Base-by-base conservation (phyloP, 176 grass and related monocot genomes). In the Lolium perenne region DNA sequence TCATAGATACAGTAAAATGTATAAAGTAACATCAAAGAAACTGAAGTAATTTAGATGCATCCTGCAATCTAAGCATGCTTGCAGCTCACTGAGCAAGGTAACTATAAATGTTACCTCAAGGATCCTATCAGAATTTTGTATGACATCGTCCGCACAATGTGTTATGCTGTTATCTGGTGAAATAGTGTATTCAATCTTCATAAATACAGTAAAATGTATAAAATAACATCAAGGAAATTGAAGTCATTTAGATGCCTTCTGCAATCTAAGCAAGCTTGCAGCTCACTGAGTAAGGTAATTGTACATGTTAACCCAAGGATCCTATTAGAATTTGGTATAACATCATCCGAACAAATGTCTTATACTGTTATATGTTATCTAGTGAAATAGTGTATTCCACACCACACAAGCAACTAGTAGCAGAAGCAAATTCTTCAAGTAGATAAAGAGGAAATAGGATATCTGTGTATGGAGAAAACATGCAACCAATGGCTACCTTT, bases 221-320 rank as follows among this genome's bases (percentile, higher is more conserved):
- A 9, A 25, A 51, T 4, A 51, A 17, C 7, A 23, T 74, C 46
- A 74, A 16, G 8, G 15, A 29, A 41, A 61, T 63, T 54, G 11
- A 63, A 82, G 5, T 4, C 46, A 6, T 78, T 79, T 74, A 48
- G 9, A 22, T 55, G 46, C 13, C 55, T 78, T 45, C 21, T 43
- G n/a, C 18, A 77, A 83, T 45, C 56, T 63, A 61, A 82, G n/a
- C 51, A 61, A 29, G 32, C 21, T 87, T 40, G 41, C 21, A 62
- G 54, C 53, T 86, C 43, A 38, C 8, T 53, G 6, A 50, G 66
- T 40, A 87, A 62, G 7, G 25, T 47, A 64, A 54, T 14, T 18
- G 46, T 32, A 83, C 55, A 13, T 13, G 26, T 48, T 35, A 35
- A 35, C 32, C 32, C 32, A 35, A 35, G 8, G 6, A 66, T 17